phyloP scores from a whole-genome alignment of 805 yeast species.

The Isabelozyma pseudorhagii region DNA sequence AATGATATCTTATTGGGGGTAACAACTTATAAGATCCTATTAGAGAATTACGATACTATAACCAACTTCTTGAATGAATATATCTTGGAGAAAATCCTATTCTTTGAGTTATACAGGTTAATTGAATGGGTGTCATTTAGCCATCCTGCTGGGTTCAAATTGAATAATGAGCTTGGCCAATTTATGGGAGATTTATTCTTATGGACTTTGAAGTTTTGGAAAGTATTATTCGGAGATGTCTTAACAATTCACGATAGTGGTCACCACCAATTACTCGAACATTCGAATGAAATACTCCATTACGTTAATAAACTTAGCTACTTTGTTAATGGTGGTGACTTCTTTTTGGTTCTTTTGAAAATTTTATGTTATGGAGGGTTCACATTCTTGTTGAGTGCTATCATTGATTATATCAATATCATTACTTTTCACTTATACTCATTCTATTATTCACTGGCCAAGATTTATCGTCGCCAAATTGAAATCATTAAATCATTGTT shows the following conservation, averaged over 20 bases:
- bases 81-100: conserved; percentile 38
- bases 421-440: conserved; percentile 70
- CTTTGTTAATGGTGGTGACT: background rate
- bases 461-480: conserved; percentile 74
- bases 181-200: conserved; percentile 83
- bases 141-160: conserved; percentile 91
- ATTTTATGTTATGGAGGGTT: conserved; percentile 51
- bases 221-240: conserved; percentile 1
- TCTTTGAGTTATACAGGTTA: conserved; percentile 42
- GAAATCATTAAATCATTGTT: conserved; percentile 68
- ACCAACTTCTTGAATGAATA: conserved; percentile 18
- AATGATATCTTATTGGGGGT: conserved; percentile 81
- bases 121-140: conserved; percentile 70
- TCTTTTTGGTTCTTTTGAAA: conserved; percentile 7
- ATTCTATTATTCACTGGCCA: conserved; percentile 76
- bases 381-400: conserved; percentile 63
- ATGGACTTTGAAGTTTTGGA: conserved; percentile 81
- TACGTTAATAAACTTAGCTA: background rate
- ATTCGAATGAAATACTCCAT: background rate
- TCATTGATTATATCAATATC: conserved; percentile 62
- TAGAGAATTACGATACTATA: conserved; percentile 24
- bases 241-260: background rate
- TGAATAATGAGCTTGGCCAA: conserved; percentile 78
- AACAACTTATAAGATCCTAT: conserved; percentile 46
- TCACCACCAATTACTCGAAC: background rate